Conservation (phyloP, 306 rosid species). For the Cercis canadensis region DNA sequence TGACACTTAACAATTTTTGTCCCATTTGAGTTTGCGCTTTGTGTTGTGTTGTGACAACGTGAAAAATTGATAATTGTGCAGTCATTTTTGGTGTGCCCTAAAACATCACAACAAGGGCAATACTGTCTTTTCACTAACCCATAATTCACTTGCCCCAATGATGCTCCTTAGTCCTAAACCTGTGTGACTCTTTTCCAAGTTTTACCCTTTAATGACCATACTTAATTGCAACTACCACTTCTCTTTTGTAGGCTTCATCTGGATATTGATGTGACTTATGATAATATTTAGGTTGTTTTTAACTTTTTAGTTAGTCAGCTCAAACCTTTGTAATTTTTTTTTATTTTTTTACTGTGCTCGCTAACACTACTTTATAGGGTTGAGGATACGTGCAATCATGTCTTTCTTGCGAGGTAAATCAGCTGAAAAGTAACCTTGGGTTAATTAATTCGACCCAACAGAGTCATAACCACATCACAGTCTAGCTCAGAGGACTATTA, state of each 20-base stretch:
- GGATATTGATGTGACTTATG: conserved; percentile 41
- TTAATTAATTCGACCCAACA: conserved; percentile 42
- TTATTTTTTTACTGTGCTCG: background rate
- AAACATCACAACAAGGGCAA: too few species aligned
- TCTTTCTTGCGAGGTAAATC: conserved; percentile 49
- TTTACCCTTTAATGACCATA: conserved; percentile 27
- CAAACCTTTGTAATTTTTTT: conserved; percentile 33
- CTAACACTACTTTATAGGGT: conserved; percentile 21
- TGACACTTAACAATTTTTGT: conserved; percentile 38
- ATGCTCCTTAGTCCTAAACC: too few species aligned
- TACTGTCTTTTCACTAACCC: too few species aligned
- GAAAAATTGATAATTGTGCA: conserved; percentile 27
- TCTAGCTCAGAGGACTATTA: too few species aligned
- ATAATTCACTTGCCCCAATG: too few species aligned
- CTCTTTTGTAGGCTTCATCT: too few species aligned
- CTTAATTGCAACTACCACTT: conserved; percentile 9
- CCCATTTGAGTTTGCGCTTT: conserved; percentile 43
- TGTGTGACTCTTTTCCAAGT: too few species aligned
- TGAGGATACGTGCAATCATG: conserved; percentile 51
- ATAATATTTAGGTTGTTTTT: too few species aligned
- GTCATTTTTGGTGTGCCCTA: conserved; percentile 13
- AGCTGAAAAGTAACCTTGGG: conserved; percentile 42
- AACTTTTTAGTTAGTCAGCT: conserved; percentile 33
- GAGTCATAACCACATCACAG: conserved; percentile 8
- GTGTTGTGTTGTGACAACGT: conserved; percentile 29